phyloP scores from a whole-genome alignment of 2,329 filamentous ascomycete genomes.

The Scorias spongiosa region DNA sequence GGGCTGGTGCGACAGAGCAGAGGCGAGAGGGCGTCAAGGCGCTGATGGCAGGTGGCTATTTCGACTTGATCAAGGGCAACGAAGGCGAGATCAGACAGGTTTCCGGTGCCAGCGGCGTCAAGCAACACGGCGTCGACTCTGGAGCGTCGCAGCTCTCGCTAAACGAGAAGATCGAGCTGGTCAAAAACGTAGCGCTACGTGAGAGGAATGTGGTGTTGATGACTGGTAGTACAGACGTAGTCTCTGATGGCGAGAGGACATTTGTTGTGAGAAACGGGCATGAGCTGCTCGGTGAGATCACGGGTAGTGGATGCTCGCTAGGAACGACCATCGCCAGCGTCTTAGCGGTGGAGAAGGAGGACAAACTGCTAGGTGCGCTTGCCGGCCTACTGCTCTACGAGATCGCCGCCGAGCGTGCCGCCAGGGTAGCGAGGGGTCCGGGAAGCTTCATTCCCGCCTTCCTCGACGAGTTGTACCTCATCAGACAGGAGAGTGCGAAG shows the following conservation, averaged over 20 bases:
- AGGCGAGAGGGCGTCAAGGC: constrained; percentile 55
- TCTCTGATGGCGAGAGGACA: constrained; percentile 58
- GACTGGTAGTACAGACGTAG: constrained; percentile 63
- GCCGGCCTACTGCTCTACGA: constrained; percentile 67
- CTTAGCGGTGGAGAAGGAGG: constrained; percentile 45
- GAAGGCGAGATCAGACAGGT: constrained; percentile 73
- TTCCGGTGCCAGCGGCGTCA: constrained; percentile 37
- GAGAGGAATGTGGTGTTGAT: constrained; percentile 63
- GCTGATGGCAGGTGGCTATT: constrained; percentile 59
- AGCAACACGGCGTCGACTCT: constrained; percentile 75
- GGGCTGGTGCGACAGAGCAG: constrained; percentile 66
- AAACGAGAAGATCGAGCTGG: constrained; percentile 46
- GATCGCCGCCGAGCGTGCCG: constrained; percentile 57
- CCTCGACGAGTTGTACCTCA: constrained; percentile 50
- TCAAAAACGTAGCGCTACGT: constrained; percentile 48
- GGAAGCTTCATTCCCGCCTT: constrained; percentile 79
- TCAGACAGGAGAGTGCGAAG: constrained; percentile 33
- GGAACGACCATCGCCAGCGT: constrained; percentile 69
- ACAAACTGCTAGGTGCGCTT: constrained; percentile 57
- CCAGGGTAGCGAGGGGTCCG: constrained; percentile 53
- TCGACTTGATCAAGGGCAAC: constrained; percentile 87
- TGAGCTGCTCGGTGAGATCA: constrained; percentile 51
- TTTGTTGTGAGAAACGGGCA: constrained; percentile 65
- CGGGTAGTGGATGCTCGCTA: constrained; percentile 65
- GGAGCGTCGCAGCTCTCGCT: constrained; percentile 38